phyloP scores from a whole-genome alignment of 495 filamentous ascomycete genomes.

The Penicillium daleae region DNA sequence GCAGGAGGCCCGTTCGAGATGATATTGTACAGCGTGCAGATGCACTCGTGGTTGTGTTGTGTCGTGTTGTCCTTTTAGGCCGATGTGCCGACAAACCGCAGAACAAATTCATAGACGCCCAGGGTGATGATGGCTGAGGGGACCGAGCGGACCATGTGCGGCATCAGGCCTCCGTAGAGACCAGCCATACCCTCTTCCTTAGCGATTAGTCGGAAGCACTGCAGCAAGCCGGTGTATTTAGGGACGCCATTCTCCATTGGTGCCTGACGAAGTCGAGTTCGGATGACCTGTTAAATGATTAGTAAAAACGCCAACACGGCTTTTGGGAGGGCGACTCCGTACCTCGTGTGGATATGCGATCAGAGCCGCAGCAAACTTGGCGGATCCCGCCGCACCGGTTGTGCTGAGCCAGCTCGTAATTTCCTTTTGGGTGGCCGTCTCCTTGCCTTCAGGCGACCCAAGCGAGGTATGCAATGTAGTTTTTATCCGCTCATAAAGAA shows the following conservation, averaged over 20 bases:
- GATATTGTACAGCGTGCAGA: constrained; percentile 22
- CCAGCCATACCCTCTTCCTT: constrained; percentile 82
- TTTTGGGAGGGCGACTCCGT: constrained; percentile 21
- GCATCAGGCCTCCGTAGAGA: constrained; percentile 84
- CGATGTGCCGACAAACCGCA: constrained; percentile 52
- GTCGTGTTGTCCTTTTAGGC: neutral
- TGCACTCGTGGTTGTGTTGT: neutral
- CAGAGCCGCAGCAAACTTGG: constrained; percentile 79
- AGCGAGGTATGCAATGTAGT: constrained; percentile 61
- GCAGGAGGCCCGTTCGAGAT: constrained; percentile 10
- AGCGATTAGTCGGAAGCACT: constrained; percentile 80
- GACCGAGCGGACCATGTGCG: constrained; percentile 84
- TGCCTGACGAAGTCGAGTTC: constrained; percentile 80
- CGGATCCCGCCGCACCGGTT: constrained; percentile 76
- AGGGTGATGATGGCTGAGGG: constrained; percentile 92
- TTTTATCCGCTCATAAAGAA: constrained; percentile 87
- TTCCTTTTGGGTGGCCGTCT: constrained; percentile 33
- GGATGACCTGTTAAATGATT: constrained; percentile 59
- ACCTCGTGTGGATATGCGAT: constrained; percentile 90
- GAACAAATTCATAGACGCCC: constrained; percentile 84
- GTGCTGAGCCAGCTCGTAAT: constrained; percentile 40
- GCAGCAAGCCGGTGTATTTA: constrained; percentile 82
- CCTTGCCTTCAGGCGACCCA: constrained; percentile 33
- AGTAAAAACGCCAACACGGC: neutral
- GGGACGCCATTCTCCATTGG: constrained; percentile 70